phyloP scores from a whole-genome alignment of 352 stramenopile species.

The Albugo candida region DNA sequence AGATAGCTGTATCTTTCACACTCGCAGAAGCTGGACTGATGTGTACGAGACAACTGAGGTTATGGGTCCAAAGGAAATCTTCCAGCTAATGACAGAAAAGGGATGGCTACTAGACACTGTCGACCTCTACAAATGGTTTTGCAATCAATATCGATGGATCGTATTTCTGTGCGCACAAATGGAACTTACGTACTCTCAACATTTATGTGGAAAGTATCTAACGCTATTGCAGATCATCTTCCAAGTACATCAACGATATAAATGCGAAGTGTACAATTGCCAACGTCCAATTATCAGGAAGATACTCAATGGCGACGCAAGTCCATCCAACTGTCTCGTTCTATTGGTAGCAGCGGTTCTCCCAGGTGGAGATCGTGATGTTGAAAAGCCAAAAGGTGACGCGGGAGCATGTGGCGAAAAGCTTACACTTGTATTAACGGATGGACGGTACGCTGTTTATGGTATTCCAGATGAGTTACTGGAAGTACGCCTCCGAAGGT shows the following conservation, averaged over 20 bases:
- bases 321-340: slow-evolving; percentile 37
- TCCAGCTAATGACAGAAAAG: too few species aligned
- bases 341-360: slow-evolving; percentile 37
- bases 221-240: neutral
- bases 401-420: slow-evolving; percentile 9
- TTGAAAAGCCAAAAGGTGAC: slow-evolving; percentile 11
- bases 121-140: neutral
- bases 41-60: too few species aligned
- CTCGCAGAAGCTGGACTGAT: too few species aligned
- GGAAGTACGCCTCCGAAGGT: slow-evolving; percentile 23
- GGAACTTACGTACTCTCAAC: neutral
- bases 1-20: too few species aligned
- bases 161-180: neutral
- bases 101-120: too few species aligned
- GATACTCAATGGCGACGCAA: slow-evolving; percentile 42
- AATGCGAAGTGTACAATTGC: neutral
- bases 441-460: slow-evolving; percentile 57
- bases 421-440: slow-evolving; percentile 36
- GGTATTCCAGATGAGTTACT: slow-evolving; percentile 26
- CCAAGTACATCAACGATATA: neutral
- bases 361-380: slow-evolving; percentile 12
- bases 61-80: too few species aligned
- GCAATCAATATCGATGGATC: slow-evolving; percentile 1
- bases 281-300: slow-evolving; percentile 39
- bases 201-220: neutral